phyloP scores from a whole-genome alignment of 352 stramenopile species.

The Phytopythium mirpurense region DNA sequence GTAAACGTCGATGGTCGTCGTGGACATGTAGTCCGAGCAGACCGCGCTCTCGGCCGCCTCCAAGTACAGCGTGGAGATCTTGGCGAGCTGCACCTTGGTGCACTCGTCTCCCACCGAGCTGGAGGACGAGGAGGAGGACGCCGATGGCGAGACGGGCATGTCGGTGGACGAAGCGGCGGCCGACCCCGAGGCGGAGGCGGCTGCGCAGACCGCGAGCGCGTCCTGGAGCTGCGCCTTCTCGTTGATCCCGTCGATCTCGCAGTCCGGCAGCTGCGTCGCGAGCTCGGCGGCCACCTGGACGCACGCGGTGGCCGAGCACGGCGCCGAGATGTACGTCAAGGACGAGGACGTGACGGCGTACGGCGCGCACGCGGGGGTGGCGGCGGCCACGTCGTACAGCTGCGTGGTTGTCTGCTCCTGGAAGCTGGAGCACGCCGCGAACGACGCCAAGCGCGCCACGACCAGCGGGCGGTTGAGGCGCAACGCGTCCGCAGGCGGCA shows the following conservation, averaged over 20 bases:
- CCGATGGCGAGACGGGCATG: conserved; percentile 4
- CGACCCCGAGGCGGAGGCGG: conserved; percentile 12
- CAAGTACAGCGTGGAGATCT: conserved; percentile 9
- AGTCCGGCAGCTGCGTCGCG: conserved; percentile 11
- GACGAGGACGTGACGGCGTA: conserved; percentile 11
- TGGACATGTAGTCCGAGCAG: conserved; percentile 18
- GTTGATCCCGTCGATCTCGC: conserved; percentile 16
- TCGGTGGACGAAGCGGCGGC: conserved; percentile 4
- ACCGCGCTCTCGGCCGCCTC: conserved; percentile 15
- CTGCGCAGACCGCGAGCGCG: conserved; percentile 10
- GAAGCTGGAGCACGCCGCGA: background rate
- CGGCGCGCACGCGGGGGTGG: conserved; percentile 8
- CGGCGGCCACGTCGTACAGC: conserved; percentile 12
- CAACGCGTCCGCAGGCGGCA: background rate
- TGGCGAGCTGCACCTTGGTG: background rate
- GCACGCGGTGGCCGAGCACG: conserved; percentile 15
- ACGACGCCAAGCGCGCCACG: background rate
- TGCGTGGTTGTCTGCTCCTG: background rate
- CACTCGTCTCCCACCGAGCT: background rate
- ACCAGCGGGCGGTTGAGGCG: background rate
- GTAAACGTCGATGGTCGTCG: conserved; percentile 14
- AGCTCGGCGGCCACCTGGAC: conserved; percentile 10
- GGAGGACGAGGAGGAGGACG: background rate
- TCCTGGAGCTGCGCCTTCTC: conserved; percentile 18
- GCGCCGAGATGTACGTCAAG: conserved; percentile 11